Evolutionary conservation across 257 asterid genomes (phyloP), one percentile per base, ranked within the genome.

Genomic region (Solanum bulbocastanum): DNA sequence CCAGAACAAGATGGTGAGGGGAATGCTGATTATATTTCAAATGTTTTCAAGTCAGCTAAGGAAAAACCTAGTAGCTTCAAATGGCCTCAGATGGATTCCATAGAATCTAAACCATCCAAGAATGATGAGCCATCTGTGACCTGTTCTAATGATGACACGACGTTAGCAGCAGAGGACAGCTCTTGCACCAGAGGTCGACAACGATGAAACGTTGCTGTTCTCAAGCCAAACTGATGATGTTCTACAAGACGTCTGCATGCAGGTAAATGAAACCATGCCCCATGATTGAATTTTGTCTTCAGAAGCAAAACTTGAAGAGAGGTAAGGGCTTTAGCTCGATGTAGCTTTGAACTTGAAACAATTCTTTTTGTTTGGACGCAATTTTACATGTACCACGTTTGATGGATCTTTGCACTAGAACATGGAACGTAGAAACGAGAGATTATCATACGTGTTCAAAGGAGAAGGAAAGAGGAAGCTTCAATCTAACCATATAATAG

Each of bases 21-120:
- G 85, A 86, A 92, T 88, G 37, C 81, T 23, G 90, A 98, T 83
- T 95, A 94, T 88, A 60, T 98, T 8, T 92, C 98, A n/a, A 92
- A 89, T 69, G 98, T 94, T 88, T 89, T 96, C 35, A 95, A 89
- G 89, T 92, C 96, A 2, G 92, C 98, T 15, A 93, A 92, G 88
- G 93, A 92, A 72, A 95, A 90, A 74, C 94, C 97, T 40, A 87
- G 93, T 74, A 92, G 89, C 89, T 91, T 94, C 76, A 94, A 88
- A 88, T 90, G 91, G 94, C 58, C 98, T 81, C 95, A 89, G 84
- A 88, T 78, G 13, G 94, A 90, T 33, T 40, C 90, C 11, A 86
- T 71, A 42, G 92, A 89, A 85, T 87, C 84, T 65, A 87, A 81
- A 23, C 87, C 85, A 65, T 83, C 91, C 42, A 90, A 88, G 87